Evolutionary conservation across 768 basidiomycete species (phyloP), one percentile per base, ranked within the genome.

Genomic region (Auriscalpium microsporum): DNA sequence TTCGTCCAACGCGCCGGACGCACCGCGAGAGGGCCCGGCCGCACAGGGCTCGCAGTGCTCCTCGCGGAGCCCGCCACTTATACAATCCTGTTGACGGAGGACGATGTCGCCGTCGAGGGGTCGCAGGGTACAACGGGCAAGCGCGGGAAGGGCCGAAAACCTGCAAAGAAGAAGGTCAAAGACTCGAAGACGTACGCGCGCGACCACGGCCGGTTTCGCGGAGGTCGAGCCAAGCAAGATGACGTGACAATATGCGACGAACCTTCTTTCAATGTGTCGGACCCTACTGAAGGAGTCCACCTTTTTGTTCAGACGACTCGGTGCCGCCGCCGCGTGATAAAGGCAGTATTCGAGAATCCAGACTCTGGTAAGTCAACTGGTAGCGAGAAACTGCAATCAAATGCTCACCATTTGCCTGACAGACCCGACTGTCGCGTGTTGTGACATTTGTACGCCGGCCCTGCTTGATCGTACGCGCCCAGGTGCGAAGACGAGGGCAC

Each of bases 1-100:
- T 74, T 62, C 37, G 61, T 72, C 0, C 71, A 71, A 52, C 62
- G 70, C 0, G 71, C 71, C 0, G 71, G 72, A 0, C 56, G 71
- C 2, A 71, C 70, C 0, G 71, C 67, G 7, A 58, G 71, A 0
- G 63, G 54, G 0, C 46, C 37, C 0, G 58, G 61, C 0, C 21
- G 52, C 7, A 50, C 35, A 3, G 69, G 69, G 0, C 52, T 69
- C 4, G 68, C 69, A 3, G 58, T 69, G 1, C 52, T 71, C 1
- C 49, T 50, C 1, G 51, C 34, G 4, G 19, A 42, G 8, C 14
- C 21, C 13, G 40, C 13, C 7, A 33, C 19, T 16, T 21, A 55
- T 3, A 14, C 17, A 2, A 36, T 55, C 36, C 19, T 36, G 8
- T 36, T 40, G 2, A 38, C 17, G 13, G 10, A 50, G 56, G n/a